A percentile compares a stretch with the other conserved stretches of the same genome.
Evolutionary conservation across 371 early-diverging fungal species (phyloP).

Genomic region (Capillidium rhysosporum): DNA sequence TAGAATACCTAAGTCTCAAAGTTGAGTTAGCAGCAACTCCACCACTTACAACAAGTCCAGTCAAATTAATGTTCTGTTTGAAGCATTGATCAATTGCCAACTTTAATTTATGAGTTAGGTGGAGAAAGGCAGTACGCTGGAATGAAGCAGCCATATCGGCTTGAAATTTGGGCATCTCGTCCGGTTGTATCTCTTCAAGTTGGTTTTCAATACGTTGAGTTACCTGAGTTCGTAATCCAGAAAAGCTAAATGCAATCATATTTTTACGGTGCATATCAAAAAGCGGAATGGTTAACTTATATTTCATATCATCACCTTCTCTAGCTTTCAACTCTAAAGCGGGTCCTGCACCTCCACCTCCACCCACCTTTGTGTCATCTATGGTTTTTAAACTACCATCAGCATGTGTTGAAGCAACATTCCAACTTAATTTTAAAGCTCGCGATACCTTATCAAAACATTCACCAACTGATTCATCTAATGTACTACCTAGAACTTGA

Average conservation of each 20-base stretch:
- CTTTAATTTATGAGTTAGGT: conserved; percentile 41
- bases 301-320: conserved; percentile 7
- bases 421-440: conserved; percentile 38
- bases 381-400: not conserved
- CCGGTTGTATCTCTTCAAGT: not conserved
- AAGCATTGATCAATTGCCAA: conserved; percentile 31
- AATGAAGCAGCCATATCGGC: conserved; percentile 58
- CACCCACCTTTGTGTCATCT: conserved; percentile 11
- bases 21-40: conserved; percentile 57
- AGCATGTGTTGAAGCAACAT: conserved; percentile 8
- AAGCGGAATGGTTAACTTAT: conserved; percentile 42
- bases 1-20: conserved; percentile 19
- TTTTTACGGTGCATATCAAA: conserved; percentile 23
- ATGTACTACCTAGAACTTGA: conserved; percentile 38
- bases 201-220: conserved; percentile 20
- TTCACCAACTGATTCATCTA: conserved; percentile 66
- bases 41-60: conserved; percentile 56
- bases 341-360: conserved; percentile 53
- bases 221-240: conserved; percentile 52
- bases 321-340: conserved; percentile 46
- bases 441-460: conserved; percentile 66
- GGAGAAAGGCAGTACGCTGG: conserved; percentile 36
- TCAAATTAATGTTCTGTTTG: conserved; percentile 15
- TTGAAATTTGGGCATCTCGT: conserved; percentile 6
- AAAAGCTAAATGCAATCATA: conserved; percentile 48